Percentiles rank a stretch among this genome's conserved stretches.
These are phyloP conservation scores for Puccinia coronata DNA, from an alignment of 1,284 basidiomycete species.

Conservation along the genomic window DNA sequence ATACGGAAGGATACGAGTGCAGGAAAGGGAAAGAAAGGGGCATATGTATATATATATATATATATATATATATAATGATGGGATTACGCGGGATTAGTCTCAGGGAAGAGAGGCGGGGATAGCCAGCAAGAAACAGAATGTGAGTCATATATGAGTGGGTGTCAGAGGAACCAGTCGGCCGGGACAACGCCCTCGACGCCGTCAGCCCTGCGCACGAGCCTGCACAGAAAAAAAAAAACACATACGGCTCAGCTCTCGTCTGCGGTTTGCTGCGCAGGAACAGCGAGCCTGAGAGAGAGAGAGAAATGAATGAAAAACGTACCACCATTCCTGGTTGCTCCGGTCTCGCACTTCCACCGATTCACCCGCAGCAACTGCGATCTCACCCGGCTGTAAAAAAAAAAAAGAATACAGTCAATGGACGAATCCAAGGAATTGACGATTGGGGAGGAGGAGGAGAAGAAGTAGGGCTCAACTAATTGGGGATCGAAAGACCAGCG, in stretches of 20 bases:
- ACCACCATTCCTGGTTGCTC: constrained; percentile 49
- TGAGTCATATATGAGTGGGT: not conserved
- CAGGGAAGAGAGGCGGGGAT: too few relatives aligned
- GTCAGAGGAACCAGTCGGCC: constrained; percentile 48
- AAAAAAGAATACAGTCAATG: not conserved
- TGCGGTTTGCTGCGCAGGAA: not conserved
- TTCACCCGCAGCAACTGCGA: constrained; percentile 43
- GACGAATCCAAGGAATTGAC: not conserved
- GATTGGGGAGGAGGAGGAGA: not conserved
- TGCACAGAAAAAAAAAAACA: not conserved
- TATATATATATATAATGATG: too few relatives aligned
- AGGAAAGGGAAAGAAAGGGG: too few relatives aligned
- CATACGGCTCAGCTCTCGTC: not conserved
- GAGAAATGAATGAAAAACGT: not conserved
- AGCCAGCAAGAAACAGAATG: not conserved
- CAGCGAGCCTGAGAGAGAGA: too few relatives aligned
- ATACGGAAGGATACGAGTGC: too few relatives aligned
- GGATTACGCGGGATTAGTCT: too few relatives aligned
- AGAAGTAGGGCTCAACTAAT: constrained; percentile 24
- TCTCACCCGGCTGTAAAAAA: constrained; percentile 45
- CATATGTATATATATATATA: constrained; percentile 9
- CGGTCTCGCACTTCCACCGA: constrained; percentile 40
- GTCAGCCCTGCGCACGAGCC: constrained; percentile 42
- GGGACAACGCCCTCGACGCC: constrained; percentile 45
- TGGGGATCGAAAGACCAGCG: constrained; percentile 48